Evolutionary conservation across 352 stramenopile species (phyloP).

Genomic region (Pythium brachiatum): DNA sequence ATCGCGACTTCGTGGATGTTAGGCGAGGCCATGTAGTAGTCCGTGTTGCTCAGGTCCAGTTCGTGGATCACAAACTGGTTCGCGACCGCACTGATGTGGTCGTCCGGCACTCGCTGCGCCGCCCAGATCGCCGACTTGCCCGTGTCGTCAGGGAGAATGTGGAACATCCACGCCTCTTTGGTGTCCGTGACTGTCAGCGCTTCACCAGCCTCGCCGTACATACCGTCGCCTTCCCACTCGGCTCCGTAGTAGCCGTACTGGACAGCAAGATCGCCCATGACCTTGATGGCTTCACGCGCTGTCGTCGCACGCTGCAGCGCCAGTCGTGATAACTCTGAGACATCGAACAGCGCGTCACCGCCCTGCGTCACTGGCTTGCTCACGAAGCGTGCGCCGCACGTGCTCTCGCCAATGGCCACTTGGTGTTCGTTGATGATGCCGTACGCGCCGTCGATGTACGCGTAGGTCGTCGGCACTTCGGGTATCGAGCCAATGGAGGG

Average conservation of each 20-base stretch:
- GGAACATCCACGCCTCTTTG: constrained; percentile 93
- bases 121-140: constrained; percentile 90
- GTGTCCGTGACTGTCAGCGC: constrained; percentile 89
- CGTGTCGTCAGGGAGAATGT: constrained; percentile 93
- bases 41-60: constrained; percentile 64
- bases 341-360: constrained; percentile 84
- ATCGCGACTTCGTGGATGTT: constrained; percentile 87
- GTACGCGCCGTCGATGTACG: constrained; percentile 73
- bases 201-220: constrained; percentile 80
- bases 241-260: constrained; percentile 94
- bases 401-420: constrained; percentile 76
- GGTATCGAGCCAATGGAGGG: constrained; percentile 66
- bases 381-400: constrained; percentile 57
- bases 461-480: constrained; percentile 55
- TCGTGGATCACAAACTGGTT: constrained; percentile 95
- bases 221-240: constrained; percentile 58
- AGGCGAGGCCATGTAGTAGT: constrained; percentile 86
- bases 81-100: constrained; percentile 81
- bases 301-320: constrained; percentile 82
- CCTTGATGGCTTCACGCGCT: constrained; percentile 70
- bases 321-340: constrained; percentile 81
- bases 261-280: constrained; percentile 93
- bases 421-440: constrained; percentile 83
- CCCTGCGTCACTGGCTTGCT: constrained; percentile 53
- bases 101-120: constrained; percentile 89